Percentiles rank a stretch among this genome's conserved stretches.
phyloP scores from a whole-genome alignment of 2,329 filamentous ascomycete species.

The Phoma sp. region DNA sequence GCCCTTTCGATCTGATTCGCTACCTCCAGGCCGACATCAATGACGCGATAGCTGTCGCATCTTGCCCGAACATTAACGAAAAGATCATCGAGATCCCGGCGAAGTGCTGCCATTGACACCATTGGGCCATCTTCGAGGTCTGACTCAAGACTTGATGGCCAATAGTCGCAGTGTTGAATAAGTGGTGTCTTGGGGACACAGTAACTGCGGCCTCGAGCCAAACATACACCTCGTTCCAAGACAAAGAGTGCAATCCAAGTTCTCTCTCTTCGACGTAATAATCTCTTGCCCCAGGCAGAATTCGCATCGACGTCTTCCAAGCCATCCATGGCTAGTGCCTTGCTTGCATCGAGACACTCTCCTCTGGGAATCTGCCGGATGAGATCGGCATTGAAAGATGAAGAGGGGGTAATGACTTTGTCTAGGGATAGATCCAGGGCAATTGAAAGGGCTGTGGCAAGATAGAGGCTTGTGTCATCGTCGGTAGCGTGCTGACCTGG shows the following conservation, averaged over 20 bases:
- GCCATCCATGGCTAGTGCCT: conserved; percentile 70
- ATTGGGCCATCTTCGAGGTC: conserved; percentile 73
- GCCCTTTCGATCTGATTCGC: conserved; percentile 53
- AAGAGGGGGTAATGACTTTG: conserved; percentile 68
- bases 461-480: conserved; percentile 74
- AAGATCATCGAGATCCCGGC: conserved; percentile 67
- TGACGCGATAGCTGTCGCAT: conserved; percentile 63
- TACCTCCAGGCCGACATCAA: conserved; percentile 59
- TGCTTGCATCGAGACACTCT: conserved; percentile 71
- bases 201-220: conserved; percentile 72
- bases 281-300: conserved; percentile 65
- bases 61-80: conserved; percentile 64
- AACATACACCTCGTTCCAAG: conserved; percentile 73
- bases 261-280: conserved; percentile 69
- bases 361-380: conserved; percentile 62
- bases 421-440: conserved; percentile 73
- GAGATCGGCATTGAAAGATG: conserved; percentile 54
- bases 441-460: conserved; percentile 72
- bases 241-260: conserved; percentile 76
- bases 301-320: conserved; percentile 67
- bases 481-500: conserved; percentile 70
- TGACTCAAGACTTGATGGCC: conserved; percentile 68
- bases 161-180: conserved; percentile 70
- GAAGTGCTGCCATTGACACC: conserved; percentile 72
- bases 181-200: conserved; percentile 70